Percentiles rank a stretch among this genome's conserved stretches.
Conservation (phyloP, 164 flowering plant genomes). For the Taxillus chinensis region DNA sequence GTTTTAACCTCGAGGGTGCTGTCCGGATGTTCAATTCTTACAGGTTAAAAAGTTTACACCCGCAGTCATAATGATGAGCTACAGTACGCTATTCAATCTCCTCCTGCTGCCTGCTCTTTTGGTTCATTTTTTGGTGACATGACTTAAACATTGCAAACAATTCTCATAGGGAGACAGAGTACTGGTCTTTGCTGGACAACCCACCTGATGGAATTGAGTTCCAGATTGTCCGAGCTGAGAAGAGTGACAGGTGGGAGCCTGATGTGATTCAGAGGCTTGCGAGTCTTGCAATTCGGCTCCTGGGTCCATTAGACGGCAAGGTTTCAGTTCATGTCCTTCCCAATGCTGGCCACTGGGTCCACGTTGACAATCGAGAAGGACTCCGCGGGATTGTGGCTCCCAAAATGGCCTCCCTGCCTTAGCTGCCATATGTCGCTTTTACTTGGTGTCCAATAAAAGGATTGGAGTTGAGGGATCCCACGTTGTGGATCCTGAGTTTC, state of each 20-base stretch:
- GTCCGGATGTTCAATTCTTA: slow-evolving; percentile 83
- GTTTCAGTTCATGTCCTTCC: slow-evolving; percentile 64
- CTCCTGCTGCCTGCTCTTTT: not conserved
- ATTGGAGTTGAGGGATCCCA: slow-evolving; percentile 26
- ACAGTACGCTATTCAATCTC: no score
- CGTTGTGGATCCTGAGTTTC: slow-evolving; percentile 12
- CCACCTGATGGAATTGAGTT: slow-evolving; percentile 71
- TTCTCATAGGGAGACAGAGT: slow-evolving; percentile 50
- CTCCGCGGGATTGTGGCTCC: slow-evolving; percentile 76
- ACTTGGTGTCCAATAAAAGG: not conserved
- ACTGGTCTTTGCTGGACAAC: slow-evolving; percentile 77
- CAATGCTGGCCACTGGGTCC: slow-evolving; percentile 94
- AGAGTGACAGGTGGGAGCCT: slow-evolving; percentile 83
- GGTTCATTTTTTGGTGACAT: not conserved
- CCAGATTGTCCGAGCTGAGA: slow-evolving; percentile 71
- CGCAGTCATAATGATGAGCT: not conserved
- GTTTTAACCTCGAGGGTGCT: slow-evolving; percentile 81
- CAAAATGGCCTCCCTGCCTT: slow-evolving; percentile 5
- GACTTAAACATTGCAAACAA: not conserved
- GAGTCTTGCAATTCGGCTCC: slow-evolving; percentile 23
- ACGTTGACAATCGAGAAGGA: slow-evolving; percentile 89
- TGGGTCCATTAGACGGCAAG: slow-evolving; percentile 40
- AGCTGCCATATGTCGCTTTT: not conserved
- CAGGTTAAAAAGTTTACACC: slow-evolving; percentile 27
- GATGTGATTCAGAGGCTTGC: slow-evolving; percentile 44